These are phyloP conservation scores for Ulmus americana DNA, from an alignment of 331 rosid genomes.

Conservation along the genomic window DNA sequence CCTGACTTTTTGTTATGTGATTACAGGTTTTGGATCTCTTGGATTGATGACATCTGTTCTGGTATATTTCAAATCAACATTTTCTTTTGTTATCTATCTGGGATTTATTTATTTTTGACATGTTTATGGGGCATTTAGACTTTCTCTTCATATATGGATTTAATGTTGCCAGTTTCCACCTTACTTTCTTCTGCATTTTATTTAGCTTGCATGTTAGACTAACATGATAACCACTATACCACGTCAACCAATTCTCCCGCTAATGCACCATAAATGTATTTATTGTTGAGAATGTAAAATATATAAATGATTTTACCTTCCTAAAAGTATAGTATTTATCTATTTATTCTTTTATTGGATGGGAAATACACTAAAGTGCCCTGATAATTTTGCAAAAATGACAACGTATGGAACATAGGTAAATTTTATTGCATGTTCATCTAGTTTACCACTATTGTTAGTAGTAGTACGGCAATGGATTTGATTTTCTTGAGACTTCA, in stretches of 20 bases:
- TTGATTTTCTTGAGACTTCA: too few relatives aligned
- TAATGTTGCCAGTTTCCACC: background rate
- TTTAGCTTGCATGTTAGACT: background rate
- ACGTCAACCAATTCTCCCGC: too few relatives aligned
- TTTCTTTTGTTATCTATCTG: background rate
- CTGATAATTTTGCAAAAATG: background rate
- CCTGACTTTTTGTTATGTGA: constrained; percentile 24
- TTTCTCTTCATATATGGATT: background rate
- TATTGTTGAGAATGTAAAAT: background rate
- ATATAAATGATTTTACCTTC: too few relatives aligned
- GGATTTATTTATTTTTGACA: background rate
- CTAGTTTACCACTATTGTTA: background rate
- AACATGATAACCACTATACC: background rate
- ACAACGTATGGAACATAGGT: background rate
- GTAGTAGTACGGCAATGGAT: background rate
- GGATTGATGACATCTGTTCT: constrained; percentile 98
- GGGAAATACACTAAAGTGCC: background rate
- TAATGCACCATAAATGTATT: background rate
- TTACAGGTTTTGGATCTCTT: constrained; percentile 87
- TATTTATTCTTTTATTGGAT: background rate
- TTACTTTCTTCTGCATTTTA: background rate
- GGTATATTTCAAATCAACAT: constrained; percentile 39
- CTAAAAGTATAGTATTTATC: background rate
- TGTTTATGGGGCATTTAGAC: background rate
- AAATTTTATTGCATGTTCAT: background rate